Base-by-base conservation (phyloP, 306 rosid genomes). In the Ormosia semicastrata region DNA sequence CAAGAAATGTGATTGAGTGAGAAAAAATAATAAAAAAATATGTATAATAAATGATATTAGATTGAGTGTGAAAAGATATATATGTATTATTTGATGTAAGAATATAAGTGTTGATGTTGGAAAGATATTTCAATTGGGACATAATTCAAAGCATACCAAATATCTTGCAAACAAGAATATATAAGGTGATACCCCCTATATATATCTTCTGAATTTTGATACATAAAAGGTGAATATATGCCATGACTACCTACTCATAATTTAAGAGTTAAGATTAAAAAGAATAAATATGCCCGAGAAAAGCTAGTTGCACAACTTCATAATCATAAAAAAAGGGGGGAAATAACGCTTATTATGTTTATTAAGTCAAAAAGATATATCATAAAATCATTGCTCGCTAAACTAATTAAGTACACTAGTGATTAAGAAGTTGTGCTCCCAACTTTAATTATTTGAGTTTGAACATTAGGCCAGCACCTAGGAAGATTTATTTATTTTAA, bases 71-170 rank as follows among this genome's bases (percentile, higher is more conserved):
- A n/a, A n/a, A n/a, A n/a, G n/a, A n/a, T n/a, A n/a, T n/a, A n/a
- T n/a, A n/a, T n/a, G n/a, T n/a, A n/a, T n/a, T n/a, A n/a, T n/a
- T n/a, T n/a, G n/a, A n/a, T n/a, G n/a, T n/a, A n/a, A n/a, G n/a
- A n/a, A n/a, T n/a, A n/a, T n/a, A n/a, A n/a, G n/a, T n/a, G n/a
- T n/a, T n/a, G n/a, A 66, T 66, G 41, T 32, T 49, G 32, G 44
- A 32, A 71, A 32, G 44, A 71, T 50, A 71, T 71, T 53, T 30
- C 40, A 46, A 34, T 17, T 71, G 8, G 17, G 32, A 41, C 15
- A 71, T 50, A 71, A 54, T 34, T 49, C 49, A 52, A 71, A 24
- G 11, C 77, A 71, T 36, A n/a, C 49, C 64, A 52, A 69, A 69
- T 69, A 69, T 10, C 59, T 52, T 50, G 34, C 49, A 52, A 52